Conservation (phyloP, 169 alveolate species). For the Theileria luwenshuni region DNA sequence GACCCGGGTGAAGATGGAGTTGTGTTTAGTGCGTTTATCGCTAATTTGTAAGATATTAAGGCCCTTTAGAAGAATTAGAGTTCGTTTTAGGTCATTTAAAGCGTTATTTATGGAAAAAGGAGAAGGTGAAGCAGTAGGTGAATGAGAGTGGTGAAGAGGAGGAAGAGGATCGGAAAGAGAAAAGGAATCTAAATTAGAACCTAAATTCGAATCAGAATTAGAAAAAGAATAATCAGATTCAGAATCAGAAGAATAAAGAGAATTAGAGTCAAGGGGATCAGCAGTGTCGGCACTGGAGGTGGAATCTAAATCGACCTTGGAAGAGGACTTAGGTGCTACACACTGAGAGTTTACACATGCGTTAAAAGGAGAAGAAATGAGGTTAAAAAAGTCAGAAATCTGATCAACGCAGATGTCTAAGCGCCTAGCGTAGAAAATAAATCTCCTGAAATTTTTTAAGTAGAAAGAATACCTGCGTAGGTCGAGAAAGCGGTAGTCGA, state of each 20-base stretch:
- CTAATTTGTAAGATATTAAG: constrained; percentile 14
- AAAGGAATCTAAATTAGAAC: background rate
- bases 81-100: background rate
- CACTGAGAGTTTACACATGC: background rate
- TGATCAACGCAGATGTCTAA: constrained; percentile 31
- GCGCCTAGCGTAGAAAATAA: constrained; percentile 2
- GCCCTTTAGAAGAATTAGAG: background rate
- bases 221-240: background rate
- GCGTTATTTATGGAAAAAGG: constrained; percentile 8
- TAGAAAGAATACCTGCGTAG: constrained; percentile 7
- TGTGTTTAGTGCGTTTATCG: constrained; percentile 15
- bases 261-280: too few relatives aligned
- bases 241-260: background rate
- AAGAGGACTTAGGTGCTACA: background rate
- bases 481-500: constrained; percentile 36
- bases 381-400: constrained; percentile 4
- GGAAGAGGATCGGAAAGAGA: too few relatives aligned
- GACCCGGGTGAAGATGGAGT: constrained; percentile 6
- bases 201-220: background rate
- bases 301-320: background rate
- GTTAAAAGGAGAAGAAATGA: background rate
- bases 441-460: constrained; percentile 13
- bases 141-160: too few relatives aligned
- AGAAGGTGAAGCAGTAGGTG: too few relatives aligned
- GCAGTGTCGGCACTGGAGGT: constrained; percentile 7